A percentile compares a stretch with the other conserved stretches of the same genome.
phyloP scores from a whole-genome alignment of 2,329 filamentous ascomycete species.

The Rhexocercosporidium sp. region DNA sequence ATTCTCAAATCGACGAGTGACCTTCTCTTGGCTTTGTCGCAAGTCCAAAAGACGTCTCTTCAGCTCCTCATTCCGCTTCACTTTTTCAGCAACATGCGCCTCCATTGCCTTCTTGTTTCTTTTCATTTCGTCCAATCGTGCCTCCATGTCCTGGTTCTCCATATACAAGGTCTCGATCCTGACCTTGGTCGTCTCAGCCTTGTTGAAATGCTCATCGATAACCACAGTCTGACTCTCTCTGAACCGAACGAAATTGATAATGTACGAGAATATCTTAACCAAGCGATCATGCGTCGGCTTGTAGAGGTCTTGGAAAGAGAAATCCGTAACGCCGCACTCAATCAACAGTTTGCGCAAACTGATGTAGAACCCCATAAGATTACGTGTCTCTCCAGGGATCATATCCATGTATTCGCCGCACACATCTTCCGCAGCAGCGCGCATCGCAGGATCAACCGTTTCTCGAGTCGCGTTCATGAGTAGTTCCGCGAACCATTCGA shows the following conservation, averaged over 20 bases:
- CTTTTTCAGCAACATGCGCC: conserved; percentile 81
- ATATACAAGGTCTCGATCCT: conserved; percentile 85
- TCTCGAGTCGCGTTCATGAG: conserved; percentile 93
- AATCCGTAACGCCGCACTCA: conserved; percentile 92
- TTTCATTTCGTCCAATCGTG: conserved; percentile 79
- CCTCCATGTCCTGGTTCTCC: conserved; percentile 87
- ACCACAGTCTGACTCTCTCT: conserved; percentile 88
- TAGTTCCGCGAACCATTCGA: conserved; percentile 96
- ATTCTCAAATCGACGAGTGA: conserved; percentile 81
- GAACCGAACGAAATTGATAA: conserved; percentile 99
- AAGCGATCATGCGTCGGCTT: conserved; percentile 88
- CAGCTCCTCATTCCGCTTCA: conserved; percentile 82
- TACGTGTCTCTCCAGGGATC: conserved; percentile 84
- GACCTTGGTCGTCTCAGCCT: conserved; percentile 81
- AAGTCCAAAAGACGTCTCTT: conserved; percentile 83
- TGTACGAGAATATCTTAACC: conserved; percentile 94
- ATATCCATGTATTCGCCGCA: conserved; percentile 85
- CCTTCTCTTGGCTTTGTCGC: conserved; percentile 79
- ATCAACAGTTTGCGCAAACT: conserved; percentile 78
- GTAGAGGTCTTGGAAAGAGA: conserved; percentile 90
- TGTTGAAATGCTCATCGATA: conserved; percentile 94
- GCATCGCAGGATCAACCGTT: conserved; percentile 93
- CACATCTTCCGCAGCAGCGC: conserved; percentile 85
- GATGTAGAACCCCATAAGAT: conserved; percentile 95
- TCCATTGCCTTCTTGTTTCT: conserved; percentile 82